These are phyloP conservation scores for Metschnikowia matae DNA, from an alignment of 805 yeast species.

Conservation along the genomic window DNA sequence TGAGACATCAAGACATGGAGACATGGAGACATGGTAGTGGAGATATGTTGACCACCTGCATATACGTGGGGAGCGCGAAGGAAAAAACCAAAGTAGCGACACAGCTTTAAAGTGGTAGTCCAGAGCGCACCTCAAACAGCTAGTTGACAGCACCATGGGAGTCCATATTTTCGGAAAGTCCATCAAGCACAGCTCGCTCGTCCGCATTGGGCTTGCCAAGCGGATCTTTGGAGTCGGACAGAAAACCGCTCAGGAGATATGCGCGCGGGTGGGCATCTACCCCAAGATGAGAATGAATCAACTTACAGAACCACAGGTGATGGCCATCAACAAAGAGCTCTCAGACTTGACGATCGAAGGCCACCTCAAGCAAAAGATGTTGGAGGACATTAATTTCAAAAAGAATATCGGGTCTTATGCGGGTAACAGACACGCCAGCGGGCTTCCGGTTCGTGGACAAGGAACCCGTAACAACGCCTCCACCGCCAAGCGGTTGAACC, in stretches of 20 bases:
- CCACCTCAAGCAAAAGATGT: conserved; percentile 65
- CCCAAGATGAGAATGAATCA: conserved; percentile 95
- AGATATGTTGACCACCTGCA: background rate
- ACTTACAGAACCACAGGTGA: conserved; percentile 78
- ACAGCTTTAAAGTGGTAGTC: no score
- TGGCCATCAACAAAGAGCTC: conserved; percentile 83
- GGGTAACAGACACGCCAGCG: conserved; percentile 86
- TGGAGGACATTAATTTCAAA: conserved; percentile 75
- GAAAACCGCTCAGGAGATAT: conserved; percentile 64
- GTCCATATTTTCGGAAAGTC: conserved; percentile 44
- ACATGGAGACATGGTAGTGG: no score
- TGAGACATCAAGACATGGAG: no score
- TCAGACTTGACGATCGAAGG: conserved; percentile 81
- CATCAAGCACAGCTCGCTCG: conserved; percentile 40
- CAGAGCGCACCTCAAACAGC: no score
- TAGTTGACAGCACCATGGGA: conserved; percentile 25
- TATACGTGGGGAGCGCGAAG: background rate
- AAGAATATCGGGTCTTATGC: conserved; percentile 77
- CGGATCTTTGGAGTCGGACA: conserved; percentile 87
- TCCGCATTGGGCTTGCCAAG: conserved; percentile 62
- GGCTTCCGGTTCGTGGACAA: conserved; percentile 71
- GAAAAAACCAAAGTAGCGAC: background rate
- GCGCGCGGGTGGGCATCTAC: conserved; percentile 86
- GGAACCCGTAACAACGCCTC: conserved; percentile 85
- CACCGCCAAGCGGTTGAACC: conserved; percentile 85